A percentile compares a stretch with the other conserved stretches of the same genome.
Evolutionary conservation across 306 rosid genomes (phyloP).

Genomic region (Quillaja saponaria): DNA sequence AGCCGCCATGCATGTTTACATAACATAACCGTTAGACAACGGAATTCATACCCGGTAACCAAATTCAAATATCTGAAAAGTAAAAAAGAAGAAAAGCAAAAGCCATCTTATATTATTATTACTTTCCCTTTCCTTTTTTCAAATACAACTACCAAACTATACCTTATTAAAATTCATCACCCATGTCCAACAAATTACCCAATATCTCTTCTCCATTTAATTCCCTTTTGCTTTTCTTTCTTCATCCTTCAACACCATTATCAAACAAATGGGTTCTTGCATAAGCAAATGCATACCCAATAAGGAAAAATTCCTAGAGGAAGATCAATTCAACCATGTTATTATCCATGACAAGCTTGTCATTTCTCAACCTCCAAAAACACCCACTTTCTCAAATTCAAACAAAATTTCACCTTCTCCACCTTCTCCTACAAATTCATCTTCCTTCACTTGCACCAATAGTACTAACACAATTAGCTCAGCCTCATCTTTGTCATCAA

Average conservation of each 20-base stretch:
- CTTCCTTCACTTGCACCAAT: constrained; percentile 49
- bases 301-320: constrained; percentile 10
- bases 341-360: constrained; percentile 49
- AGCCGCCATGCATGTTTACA: constrained; percentile 15
- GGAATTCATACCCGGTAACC: constrained; percentile 72
- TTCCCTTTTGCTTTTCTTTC: neutral
- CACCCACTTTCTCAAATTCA: constrained; percentile 20
- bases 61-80: constrained; percentile 60
- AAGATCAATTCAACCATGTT: neutral
- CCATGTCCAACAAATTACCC: neutral
- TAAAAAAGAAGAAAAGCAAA: constrained; percentile 38
- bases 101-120: constrained; percentile 22
- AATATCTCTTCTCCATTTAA: neutral
- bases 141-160: constrained; percentile 34
- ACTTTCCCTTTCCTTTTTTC: constrained; percentile 34
- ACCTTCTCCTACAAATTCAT: constrained; percentile 55
- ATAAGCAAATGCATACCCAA: constrained; percentile 83
- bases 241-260: neutral
- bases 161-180: constrained; percentile 5
- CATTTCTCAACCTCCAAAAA: constrained; percentile 46
- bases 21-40: constrained; percentile 74
- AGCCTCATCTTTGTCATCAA: constrained; percentile 46
- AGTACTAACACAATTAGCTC: constrained; percentile 46
- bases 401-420: constrained; percentile 58
- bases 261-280: constrained; percentile 78